These are phyloP conservation scores for Mucor plumbeus DNA, from an alignment of 371 early-diverging fungal genomes.

Conservation along the genomic window DNA sequence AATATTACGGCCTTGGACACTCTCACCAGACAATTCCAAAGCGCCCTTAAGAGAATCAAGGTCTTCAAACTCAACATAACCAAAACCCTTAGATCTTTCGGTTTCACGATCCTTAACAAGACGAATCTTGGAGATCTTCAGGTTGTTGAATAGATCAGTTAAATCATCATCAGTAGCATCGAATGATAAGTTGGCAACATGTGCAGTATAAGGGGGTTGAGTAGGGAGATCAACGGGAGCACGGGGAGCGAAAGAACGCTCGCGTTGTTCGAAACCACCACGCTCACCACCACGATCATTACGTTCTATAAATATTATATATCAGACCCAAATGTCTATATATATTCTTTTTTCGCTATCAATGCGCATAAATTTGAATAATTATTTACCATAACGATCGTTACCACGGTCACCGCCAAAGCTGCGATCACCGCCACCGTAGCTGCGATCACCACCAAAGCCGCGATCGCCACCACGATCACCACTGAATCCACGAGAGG, in stretches of 20 bases:
- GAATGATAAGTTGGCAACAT: conserved; percentile 89
- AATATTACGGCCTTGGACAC: conserved; percentile 71
- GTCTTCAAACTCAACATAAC: conserved; percentile 92
- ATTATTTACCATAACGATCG: conserved; percentile 4
- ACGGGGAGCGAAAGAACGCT: conserved; percentile 43
- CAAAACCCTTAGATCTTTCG: conserved; percentile 88
- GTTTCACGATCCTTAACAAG: conserved; percentile 73
- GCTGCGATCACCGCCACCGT: conserved; percentile 16
- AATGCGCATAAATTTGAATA: not conserved
- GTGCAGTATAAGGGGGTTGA: conserved; percentile 86
- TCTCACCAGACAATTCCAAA: conserved; percentile 68
- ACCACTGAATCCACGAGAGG: conserved; percentile 26
- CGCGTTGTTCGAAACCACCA: conserved; percentile 45
- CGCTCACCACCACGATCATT: conserved; percentile 48
- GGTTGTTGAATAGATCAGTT: conserved; percentile 70
- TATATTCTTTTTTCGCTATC: not conserved
- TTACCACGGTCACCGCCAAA: conserved; percentile 26
- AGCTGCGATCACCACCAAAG: conserved; percentile 23
- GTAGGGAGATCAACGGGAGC: conserved; percentile 80
- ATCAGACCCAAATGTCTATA: conserved; percentile 1
- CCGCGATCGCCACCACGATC: conserved; percentile 21
- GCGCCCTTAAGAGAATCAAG: conserved; percentile 82
- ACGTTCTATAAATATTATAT: not conserved
- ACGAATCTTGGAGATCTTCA: conserved; percentile 69
- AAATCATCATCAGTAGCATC: conserved; percentile 79